Base-by-base conservation (phyloP, 257 asterid genomes). In the Forsythia suspensa region DNA sequence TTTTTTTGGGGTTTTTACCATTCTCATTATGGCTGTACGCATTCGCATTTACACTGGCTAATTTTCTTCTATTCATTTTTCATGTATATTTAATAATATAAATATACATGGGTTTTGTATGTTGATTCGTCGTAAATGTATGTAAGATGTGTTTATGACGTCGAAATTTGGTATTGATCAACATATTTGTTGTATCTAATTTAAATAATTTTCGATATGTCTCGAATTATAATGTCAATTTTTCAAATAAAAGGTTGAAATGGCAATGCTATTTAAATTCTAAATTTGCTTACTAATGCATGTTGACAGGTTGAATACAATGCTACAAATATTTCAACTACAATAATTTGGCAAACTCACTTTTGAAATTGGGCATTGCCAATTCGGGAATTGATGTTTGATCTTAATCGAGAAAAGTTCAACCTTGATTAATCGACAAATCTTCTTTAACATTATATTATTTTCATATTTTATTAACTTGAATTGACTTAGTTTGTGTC, bases 11-110 rank as follows among this genome's bases (percentile, higher is more conserved):
- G 41, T 80, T 65, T 90, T 83, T 57, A 86, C 94, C 65, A 86
- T 90, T 71, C 88, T 90, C 13, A 79, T 86, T 68, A 83, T 88
- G 90, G 92, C 91, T 12, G 29, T 90, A 5, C 89, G 72, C 6
- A 13, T 86, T 79, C 89, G 80, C 5, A 85, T 90, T 44, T 85
- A 43, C 80, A 65, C 78, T 40, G 88, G 85, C 36, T 84, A 3
- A 12, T 21, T 9, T 74, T 52, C 5, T 52, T 16, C 61, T 38
- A 29, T 55, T 52, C 2, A 7, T 55, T 55, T 55, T 24, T 55
- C 29, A 2, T 52, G 61, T 52, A 52, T 16, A 51, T 12, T 12
- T 51, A 29, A 51, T 16, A 52, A 16, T 52, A 16, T 3, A 41
- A 52, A 6, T 55, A 55, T n/a, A 55, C 65, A 18, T n/a, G 8